These are phyloP conservation scores for Magnolia officinalis DNA, from an alignment of 164 flowering plant genomes.

Conservation along the genomic window DNA sequence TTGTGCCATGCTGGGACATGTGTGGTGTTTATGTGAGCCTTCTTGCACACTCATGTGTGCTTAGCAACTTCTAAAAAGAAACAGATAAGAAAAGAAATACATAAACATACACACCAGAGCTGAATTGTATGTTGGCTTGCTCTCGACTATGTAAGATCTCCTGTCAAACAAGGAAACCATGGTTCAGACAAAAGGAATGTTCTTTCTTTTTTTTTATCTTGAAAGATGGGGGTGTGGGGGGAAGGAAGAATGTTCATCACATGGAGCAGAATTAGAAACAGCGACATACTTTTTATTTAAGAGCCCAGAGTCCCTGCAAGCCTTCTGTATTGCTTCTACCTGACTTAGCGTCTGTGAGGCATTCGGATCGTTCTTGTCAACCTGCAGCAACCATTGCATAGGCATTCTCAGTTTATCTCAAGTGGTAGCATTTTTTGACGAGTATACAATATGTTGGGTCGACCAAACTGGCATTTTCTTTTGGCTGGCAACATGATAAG, in stretches of 20 bases:
- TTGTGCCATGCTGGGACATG: no score
- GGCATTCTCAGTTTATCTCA: no score
- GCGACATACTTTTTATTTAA: slow-evolving; percentile 45
- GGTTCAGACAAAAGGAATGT: no score
- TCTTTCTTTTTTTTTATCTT: no score
- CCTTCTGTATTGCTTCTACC: slow-evolving; percentile 52
- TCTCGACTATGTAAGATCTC: slow-evolving; percentile 42
- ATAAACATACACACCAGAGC: slow-evolving; percentile 27
- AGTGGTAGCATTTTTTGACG: no score
- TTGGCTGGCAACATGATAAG: no score
- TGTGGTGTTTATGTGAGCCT: no score
- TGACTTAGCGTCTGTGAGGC: slow-evolving; percentile 52
- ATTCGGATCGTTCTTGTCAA: slow-evolving; percentile 62
- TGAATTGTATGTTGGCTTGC: slow-evolving; percentile 28
- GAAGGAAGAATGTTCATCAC: no score
- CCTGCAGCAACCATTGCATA: slow-evolving; percentile 31
- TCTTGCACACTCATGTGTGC: no score
- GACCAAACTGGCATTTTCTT: no score
- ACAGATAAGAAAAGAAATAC: not conserved
- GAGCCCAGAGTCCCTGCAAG: slow-evolving; percentile 61
- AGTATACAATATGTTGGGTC: no score
- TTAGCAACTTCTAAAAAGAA: not conserved
- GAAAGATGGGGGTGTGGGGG: no score
- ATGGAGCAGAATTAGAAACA: not conserved
- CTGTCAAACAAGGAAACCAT: slow-evolving; percentile 24